Evolutionary conservation across 257 asterid species (phyloP), one percentile per base, ranked within the genome.

Genomic region (Paraleonurus japonicus): DNA sequence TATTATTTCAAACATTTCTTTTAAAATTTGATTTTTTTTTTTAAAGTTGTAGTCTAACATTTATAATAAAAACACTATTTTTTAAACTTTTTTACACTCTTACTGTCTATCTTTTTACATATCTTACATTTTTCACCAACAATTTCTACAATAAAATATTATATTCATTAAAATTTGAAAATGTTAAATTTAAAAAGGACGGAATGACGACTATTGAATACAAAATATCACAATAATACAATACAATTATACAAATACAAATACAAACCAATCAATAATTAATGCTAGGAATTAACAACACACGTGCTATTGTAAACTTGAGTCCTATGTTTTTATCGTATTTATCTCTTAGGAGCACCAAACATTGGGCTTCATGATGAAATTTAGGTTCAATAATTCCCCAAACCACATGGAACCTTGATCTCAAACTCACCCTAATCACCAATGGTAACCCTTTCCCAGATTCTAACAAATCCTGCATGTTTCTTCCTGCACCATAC

Each of bases 401-500:
- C 89, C 83, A 80, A 72, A 92, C 60, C 17, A 92, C 92, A 73
- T 79, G 72, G 15, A 85, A 92, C 22, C 78, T 81, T 54, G 96
- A 87, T 16, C 37, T 75, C 3, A 92, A 73, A 7, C 69, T 76
- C 73, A 88, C 75, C 8, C 65, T 83, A 11, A 92, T 16, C 1
- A 64, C 32, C 11, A 92, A 64, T 16, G 88, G 87, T 72, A 89
- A 69, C 8, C 96, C 98, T 5, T 72, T 79, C 7, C 76, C 76
- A n/a, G 94, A 83, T 60, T 84, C 87, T 0, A 92, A 83, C 83
- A 87, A 59, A 55, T 89, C 98, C 17, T 88, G 78, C 98, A 92
- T 92, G 77, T 43, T 78, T 70, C 92, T 81, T 61, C 98, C 98
- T 3, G 94, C 98, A 48, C 94, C 92, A 74, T 89, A 92, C 88